These are phyloP conservation scores for Coemansia asiatica DNA, from an alignment of 192 early-diverging fungal species.

Conservation along the genomic window DNA sequence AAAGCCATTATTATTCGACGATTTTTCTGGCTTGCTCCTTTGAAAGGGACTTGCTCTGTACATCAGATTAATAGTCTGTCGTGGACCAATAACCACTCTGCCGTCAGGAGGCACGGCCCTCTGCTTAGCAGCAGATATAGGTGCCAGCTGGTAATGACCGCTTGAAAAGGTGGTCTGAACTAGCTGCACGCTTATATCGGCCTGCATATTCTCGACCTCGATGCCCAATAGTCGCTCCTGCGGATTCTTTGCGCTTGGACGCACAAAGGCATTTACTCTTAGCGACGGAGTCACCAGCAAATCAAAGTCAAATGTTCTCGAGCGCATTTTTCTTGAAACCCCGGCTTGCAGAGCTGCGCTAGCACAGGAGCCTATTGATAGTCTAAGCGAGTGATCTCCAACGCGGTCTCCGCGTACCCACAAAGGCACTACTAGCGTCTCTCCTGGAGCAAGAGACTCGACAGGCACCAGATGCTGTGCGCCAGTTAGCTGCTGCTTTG, in stretches of 20 bases:
- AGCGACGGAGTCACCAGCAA: slow-evolving; percentile 80
- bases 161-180: slow-evolving; percentile 45
- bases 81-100: slow-evolving; percentile 25
- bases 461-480: slow-evolving; percentile 19
- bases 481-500: neutral
- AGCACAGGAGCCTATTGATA: slow-evolving; percentile 30
- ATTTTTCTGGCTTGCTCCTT: neutral
- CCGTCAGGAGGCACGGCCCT: neutral
- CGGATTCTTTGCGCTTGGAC: slow-evolving; percentile 71
- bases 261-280: slow-evolving; percentile 91
- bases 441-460: slow-evolving; percentile 61
- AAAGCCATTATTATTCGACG: slow-evolving; percentile 22
- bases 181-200: slow-evolving; percentile 38
- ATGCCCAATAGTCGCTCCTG: slow-evolving; percentile 90
- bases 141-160: slow-evolving; percentile 34
- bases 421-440: slow-evolving; percentile 71
- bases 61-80: slow-evolving; percentile 39
- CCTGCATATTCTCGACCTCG: slow-evolving; percentile 65
- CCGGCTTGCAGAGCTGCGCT: neutral
- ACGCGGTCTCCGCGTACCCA: slow-evolving; percentile 92
- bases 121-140: slow-evolving; percentile 5
- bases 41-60: slow-evolving; percentile 23
- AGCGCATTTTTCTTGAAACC: slow-evolving; percentile 24
- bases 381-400: slow-evolving; percentile 68
- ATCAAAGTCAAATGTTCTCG: slow-evolving; percentile 40